Base-by-base conservation (phyloP, 1,139 yeast species). In the Yamadazyma conglobata region DNA sequence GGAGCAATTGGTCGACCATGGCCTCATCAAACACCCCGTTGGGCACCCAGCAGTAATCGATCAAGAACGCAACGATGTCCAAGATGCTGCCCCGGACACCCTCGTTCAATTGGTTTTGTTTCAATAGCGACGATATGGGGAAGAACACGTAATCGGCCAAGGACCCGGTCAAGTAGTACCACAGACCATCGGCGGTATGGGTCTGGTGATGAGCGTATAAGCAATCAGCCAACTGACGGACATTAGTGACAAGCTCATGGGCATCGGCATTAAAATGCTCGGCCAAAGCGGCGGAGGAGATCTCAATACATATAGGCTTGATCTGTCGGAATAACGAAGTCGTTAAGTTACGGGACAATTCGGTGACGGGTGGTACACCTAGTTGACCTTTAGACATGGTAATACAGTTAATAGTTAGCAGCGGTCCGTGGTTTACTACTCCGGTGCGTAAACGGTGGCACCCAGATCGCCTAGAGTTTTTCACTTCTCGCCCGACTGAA, bases 121-220 rank as follows among this genome's bases (percentile, higher is more conserved):
- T 60, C 19, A 67, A 40, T 22, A 65, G 37, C 24, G 46, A 50
- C 2, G 72, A 57, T 10, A 67, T 33, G 1, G 73, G 73, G 33
- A 56, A 64, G 41, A 67, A 67, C 3, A 67, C 47, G 36, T 67
- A 67, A 43, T 67, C 73, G 0, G 70, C 71, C 12, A 67, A 36
- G 16, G 55, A 60, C 5, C 57, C 43, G 2, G 64, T 46, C 6
- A 64, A 32, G 6, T 43, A 31, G 34, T 60, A 63, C 3, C 46
- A 37, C 5, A 35, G 44, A 10, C 36, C 44, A 7, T 35, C 28
- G 0, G 32, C 28, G 1, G 28, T 21, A 25, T 52, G 30, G 6
- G 36, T 37, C 6, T 37, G 28, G 23, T 43, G 33, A 31, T 59
- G 60, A 4, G 28, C 19, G 2, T 37, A 22, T 18, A 60, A 35